These are phyloP conservation scores for Talaromyces proteolyticus DNA, from an alignment of 495 filamentous ascomycete genomes.

Conservation along the genomic window DNA sequence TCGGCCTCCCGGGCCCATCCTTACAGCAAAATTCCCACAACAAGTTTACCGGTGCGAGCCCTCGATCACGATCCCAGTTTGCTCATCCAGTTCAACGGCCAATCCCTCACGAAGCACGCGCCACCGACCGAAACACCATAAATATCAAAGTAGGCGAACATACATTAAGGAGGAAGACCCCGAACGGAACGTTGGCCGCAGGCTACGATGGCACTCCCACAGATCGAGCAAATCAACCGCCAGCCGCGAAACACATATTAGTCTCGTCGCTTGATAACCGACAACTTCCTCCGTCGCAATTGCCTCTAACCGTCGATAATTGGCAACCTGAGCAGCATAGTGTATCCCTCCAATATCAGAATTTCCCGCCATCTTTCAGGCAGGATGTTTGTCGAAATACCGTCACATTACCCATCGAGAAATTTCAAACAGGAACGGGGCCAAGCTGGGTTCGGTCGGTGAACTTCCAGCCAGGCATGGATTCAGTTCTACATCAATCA, in stretches of 20 bases:
- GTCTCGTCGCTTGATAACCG: slow-evolving; percentile 50
- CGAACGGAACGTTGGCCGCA: slow-evolving; percentile 85
- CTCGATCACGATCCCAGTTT: slow-evolving; percentile 32
- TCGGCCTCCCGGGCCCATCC: slow-evolving; percentile 13
- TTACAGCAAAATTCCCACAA: slow-evolving; percentile 21
- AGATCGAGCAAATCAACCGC: slow-evolving; percentile 70
- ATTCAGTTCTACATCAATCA: slow-evolving; percentile 46
- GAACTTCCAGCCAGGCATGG: slow-evolving; percentile 33
- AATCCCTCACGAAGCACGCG: slow-evolving; percentile 19
- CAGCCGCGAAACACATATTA: slow-evolving; percentile 84
- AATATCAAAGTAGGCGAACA: slow-evolving; percentile 51
- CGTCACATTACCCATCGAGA: slow-evolving; percentile 12
- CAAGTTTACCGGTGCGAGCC: slow-evolving; percentile 19
- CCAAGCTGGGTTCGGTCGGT: slow-evolving; percentile 38
- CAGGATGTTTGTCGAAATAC: slow-evolving; percentile 23
- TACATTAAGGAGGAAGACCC: slow-evolving; percentile 86
- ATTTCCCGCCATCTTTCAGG: slow-evolving; percentile 39
- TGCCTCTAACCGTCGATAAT: slow-evolving; percentile 20
- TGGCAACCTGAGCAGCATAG: slow-evolving; percentile 26
- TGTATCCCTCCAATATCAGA: slow-evolving; percentile 25
- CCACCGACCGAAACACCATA: slow-evolving; percentile 15
- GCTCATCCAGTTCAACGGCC: slow-evolving; percentile 39
- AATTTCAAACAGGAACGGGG: slow-evolving; percentile 5
- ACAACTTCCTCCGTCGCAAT: slow-evolving; percentile 24
- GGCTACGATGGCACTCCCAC: slow-evolving; percentile 86